Percentiles rank a stretch among this genome's conserved stretches.
Evolutionary conservation across 2,329 filamentous ascomycete genomes (phyloP).

Genomic region (Ilyonectria sp.): DNA sequence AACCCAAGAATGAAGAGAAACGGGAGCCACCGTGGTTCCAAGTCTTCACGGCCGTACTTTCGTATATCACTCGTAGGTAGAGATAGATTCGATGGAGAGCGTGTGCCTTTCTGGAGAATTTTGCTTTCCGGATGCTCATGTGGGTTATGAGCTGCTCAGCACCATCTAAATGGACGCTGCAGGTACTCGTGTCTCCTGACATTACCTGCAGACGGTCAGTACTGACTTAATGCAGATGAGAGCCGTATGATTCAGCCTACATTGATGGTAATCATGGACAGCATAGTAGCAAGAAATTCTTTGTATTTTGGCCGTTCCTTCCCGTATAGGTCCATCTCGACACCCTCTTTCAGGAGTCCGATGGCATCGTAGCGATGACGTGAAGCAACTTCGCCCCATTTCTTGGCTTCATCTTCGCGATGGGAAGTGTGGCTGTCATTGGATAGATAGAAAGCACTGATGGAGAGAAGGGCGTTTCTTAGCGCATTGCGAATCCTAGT

Average conservation of each 20-base stretch:
- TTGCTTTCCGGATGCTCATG: slow-evolving; percentile 34
- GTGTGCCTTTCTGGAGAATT: slow-evolving; percentile 34
- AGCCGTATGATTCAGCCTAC: slow-evolving; percentile 21
- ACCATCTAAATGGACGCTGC: slow-evolving; percentile 42
- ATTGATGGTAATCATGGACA: slow-evolving; percentile 49
- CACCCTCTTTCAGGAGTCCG: slow-evolving; percentile 39
- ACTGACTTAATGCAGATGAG: background rate
- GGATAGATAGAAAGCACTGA: slow-evolving; percentile 46
- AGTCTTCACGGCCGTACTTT: slow-evolving; percentile 39
- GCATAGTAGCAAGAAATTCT: slow-evolving; percentile 47
- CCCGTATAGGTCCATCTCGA: slow-evolving; percentile 35
- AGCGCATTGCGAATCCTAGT: slow-evolving; percentile 43
- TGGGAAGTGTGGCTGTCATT: slow-evolving; percentile 36
- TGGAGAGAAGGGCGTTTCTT: slow-evolving; percentile 42
- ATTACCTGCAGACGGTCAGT: slow-evolving; percentile 38
- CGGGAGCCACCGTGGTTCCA: background rate
- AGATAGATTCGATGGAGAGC: slow-evolving; percentile 45
- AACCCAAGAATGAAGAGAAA: slow-evolving; percentile 13
- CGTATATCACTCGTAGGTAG: slow-evolving; percentile 43
- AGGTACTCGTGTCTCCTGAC: slow-evolving; percentile 46
- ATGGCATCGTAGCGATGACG: slow-evolving; percentile 37
- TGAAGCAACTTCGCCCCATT: slow-evolving; percentile 38
- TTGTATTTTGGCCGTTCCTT: slow-evolving; percentile 43
- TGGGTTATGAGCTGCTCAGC: slow-evolving; percentile 39
- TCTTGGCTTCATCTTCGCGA: slow-evolving; percentile 27